Percentiles rank a stretch among this genome's conserved stretches.
Conservation (phyloP, 495 filamentous ascomycete species). For the Daldinia concentrica region DNA sequence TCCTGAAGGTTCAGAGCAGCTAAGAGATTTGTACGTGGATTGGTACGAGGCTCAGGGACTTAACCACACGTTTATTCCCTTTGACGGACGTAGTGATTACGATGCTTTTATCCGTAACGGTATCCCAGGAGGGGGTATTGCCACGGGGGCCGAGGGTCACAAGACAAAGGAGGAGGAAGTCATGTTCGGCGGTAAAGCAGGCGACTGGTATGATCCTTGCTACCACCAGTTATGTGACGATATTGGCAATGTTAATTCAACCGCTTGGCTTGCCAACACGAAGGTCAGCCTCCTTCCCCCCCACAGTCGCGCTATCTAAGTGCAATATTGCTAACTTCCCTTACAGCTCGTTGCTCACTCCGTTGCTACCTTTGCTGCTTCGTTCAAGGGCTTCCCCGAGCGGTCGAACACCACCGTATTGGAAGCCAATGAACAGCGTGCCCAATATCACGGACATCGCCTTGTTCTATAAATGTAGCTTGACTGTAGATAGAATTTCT, state of each 20-base stretch:
- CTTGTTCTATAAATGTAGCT: constrained; percentile 43
- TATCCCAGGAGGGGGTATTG: constrained; percentile 66
- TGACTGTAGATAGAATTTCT: not conserved
- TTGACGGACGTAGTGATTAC: constrained; percentile 67
- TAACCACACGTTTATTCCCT: constrained; percentile 63
- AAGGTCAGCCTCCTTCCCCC: constrained; percentile 50
- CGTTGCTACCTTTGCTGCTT: constrained; percentile 62
- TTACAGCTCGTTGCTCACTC: constrained; percentile 62
- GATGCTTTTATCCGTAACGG: constrained; percentile 63
- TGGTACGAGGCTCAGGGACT: constrained; percentile 59
- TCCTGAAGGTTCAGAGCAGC: constrained; percentile 59
- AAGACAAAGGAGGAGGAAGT: constrained; percentile 61
- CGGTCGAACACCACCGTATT: constrained; percentile 42
- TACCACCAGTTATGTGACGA: constrained; percentile 66
- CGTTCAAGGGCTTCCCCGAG: constrained; percentile 63
- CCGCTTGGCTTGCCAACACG: constrained; percentile 64
- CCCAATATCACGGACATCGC: constrained; percentile 53
- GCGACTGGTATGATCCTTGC: constrained; percentile 63
- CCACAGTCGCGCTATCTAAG: not conserved
- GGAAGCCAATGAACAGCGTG: constrained; percentile 28
- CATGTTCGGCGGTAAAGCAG: constrained; percentile 63
- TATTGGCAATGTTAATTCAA: constrained; percentile 58
- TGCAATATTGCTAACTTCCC: not conserved
- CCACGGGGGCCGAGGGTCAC: constrained; percentile 69
- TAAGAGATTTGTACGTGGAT: constrained; percentile 61